Conservation (phyloP, 108 stramenopile genomes). For the Nitzschia sp. region DNA sequence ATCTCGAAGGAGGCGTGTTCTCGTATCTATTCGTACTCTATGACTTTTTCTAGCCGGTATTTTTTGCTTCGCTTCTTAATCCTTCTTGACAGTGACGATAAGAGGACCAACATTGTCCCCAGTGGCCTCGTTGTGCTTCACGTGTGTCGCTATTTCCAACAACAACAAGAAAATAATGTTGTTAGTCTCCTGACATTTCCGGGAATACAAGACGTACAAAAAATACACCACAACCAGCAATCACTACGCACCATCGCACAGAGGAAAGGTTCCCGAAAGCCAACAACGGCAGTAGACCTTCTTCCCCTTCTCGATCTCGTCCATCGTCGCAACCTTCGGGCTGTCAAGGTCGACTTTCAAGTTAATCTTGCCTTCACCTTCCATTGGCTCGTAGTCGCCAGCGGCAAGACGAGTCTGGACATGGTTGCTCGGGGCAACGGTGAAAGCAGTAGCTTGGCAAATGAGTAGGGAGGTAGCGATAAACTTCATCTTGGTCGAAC, state of each 20-base stretch:
- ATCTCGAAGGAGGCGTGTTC: too few relatives aligned
- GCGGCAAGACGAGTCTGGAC: slow-evolving; percentile 2
- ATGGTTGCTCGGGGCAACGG: neutral
- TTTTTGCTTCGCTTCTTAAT: neutral
- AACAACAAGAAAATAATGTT: too few relatives aligned
- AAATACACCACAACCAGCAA: too few relatives aligned
- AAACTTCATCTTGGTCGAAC: slow-evolving; percentile 19
- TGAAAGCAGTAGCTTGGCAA: slow-evolving; percentile 2
- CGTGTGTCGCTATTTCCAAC: slow-evolving; percentile 34
- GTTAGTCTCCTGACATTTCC: too few relatives aligned
- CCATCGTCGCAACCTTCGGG: slow-evolving; percentile 65
- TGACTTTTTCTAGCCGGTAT: too few relatives aligned
- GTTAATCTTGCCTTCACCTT: slow-evolving; percentile 59
- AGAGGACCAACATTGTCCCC: slow-evolving; percentile 92
- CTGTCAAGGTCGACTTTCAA: slow-evolving; percentile 63
- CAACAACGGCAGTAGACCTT: slow-evolving; percentile 89
- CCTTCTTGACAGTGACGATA: slow-evolving; percentile 72
- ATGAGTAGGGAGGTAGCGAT: slow-evolving; percentile 5
- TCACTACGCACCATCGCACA: slow-evolving; percentile 72
- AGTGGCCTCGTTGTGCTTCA: slow-evolving; percentile 82
- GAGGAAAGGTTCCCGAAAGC: slow-evolving; percentile 83
- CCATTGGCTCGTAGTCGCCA: slow-evolving; percentile 32
- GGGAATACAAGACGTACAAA: too few relatives aligned
- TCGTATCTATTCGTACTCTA: too few relatives aligned
- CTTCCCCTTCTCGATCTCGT: slow-evolving; percentile 57